A percentile compares a stretch with the other conserved stretches of the same genome.
Evolutionary conservation across 2,329 filamentous ascomycete genomes (phyloP).

Genomic region (Neopestalotiopsis clavispora): DNA sequence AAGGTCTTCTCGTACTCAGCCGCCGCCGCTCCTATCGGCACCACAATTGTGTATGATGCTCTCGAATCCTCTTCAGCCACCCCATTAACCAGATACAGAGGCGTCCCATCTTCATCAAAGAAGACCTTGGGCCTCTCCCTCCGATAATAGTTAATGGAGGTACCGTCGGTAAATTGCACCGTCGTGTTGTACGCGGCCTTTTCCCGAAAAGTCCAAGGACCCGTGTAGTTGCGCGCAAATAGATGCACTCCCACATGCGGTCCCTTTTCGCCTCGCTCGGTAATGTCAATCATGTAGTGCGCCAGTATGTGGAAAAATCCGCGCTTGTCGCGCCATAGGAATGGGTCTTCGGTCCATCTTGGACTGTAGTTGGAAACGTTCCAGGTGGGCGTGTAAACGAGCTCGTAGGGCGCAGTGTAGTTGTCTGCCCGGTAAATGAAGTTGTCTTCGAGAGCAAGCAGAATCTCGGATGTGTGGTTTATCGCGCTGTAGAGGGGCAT

Average conservation of each 20-base stretch:
- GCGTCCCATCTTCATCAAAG: slow-evolving; percentile 35
- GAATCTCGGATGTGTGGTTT: slow-evolving; percentile 34
- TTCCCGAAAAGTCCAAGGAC: slow-evolving; percentile 32
- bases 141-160: too few species aligned
- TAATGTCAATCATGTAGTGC: slow-evolving; percentile 33
- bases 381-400: slow-evolving; percentile 14
- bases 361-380: slow-evolving; percentile 21
- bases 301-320: slow-evolving; percentile 34
- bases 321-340: slow-evolving; percentile 34
- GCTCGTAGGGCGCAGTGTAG: slow-evolving; percentile 34
- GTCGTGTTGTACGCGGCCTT: slow-evolving; percentile 22
- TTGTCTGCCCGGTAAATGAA: slow-evolving; percentile 36
- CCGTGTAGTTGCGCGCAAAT: slow-evolving; percentile 26
- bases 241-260: slow-evolving; percentile 30
- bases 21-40: too few species aligned
- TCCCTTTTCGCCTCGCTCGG: slow-evolving; percentile 26
- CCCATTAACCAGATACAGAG: slow-evolving; percentile 51
- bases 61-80: slow-evolving; percentile 41
- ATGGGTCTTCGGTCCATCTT: slow-evolving; percentile 32
- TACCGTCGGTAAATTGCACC: too few species aligned
- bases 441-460: slow-evolving; percentile 40
- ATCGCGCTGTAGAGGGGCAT: slow-evolving; percentile 39
- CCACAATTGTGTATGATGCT: too few species aligned
- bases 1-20: too few species aligned
- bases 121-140: too few species aligned